Base-by-base conservation (phyloP, 2,329 filamentous ascomycete genomes). In the Ceratocystiopsis minuta region DNA sequence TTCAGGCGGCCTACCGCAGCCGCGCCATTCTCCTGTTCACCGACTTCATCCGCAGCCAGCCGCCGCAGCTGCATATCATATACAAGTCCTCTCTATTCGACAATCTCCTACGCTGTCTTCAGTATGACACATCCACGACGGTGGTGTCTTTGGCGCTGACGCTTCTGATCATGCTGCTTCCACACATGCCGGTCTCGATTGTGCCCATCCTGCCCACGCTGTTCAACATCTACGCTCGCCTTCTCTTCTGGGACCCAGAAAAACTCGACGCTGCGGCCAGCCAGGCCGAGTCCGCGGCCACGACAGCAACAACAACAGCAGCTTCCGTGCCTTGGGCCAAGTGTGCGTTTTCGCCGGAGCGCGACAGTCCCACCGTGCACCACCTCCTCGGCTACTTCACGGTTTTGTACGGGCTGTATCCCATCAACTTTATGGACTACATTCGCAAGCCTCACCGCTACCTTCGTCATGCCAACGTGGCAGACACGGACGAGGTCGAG, bases 341-440 rank as follows among this genome's bases (percentile, higher is more conserved):
- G 45, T 67, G 72, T 34, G 55, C 66, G 7, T 75, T 73, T 47
- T 66, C 75, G 6, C 64, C 74, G n/a, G 74, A 78, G 32, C 63
- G 67, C 12, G 72, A 80, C 41, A 72, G 74, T 36, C 66, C 68
- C 6, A 62, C 68, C 3, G 71, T 84, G 3, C 73, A 77, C 6
- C 77, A 83, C 45, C 65, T 88, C 2, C 60, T 77, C 41, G 73
- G 78, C 50, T 87, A 84, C 57, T 90, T 86, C 51, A 87, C 81
- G 3, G 78, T 86, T 20, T 65, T 90, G 0, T 90, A 90, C 50
- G 84, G 83, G 0, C 61, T 90, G 5, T 90, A 88, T 48, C 83
- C 83, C 2, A 72, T 88, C 53, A 88, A 88, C 55, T 85, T 90
- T 51, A 80, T 85, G 72, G 80, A 79, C 57, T 90, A 88, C 54